A percentile compares a stretch with the other conserved stretches of the same genome.
Evolutionary conservation across 139 green algal genomes (phyloP).

Genomic region (Chlamydomonas sphaeroides): DNA sequence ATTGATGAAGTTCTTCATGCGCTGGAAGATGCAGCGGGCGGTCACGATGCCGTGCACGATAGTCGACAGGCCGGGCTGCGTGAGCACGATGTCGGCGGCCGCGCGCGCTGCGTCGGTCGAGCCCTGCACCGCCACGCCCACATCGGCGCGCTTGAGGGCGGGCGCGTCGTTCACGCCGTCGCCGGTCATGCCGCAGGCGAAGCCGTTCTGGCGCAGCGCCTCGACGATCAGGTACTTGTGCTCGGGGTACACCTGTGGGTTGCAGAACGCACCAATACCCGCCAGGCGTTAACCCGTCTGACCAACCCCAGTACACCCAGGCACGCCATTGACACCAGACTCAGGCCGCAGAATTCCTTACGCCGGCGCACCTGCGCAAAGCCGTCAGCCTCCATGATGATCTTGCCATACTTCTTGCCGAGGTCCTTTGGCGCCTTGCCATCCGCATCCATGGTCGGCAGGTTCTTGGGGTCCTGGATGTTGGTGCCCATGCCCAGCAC

Average conservation of each 20-base stretch:
- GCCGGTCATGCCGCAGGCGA: slow-evolving; percentile 87
- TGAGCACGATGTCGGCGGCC: slow-evolving; percentile 93
- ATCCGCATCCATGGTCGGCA: slow-evolving; percentile 70
- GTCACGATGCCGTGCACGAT: slow-evolving; percentile 84
- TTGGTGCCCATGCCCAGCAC: slow-evolving; percentile 84
- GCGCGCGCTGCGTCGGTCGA: slow-evolving; percentile 88
- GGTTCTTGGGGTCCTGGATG: slow-evolving; percentile 65
- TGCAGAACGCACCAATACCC: too few species aligned
- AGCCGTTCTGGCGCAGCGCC: slow-evolving; percentile 68
- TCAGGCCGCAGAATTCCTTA: too few species aligned
- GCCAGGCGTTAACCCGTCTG: too few species aligned
- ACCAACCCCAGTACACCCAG: too few species aligned
- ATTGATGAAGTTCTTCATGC: slow-evolving; percentile 89
- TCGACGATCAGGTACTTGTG: slow-evolving; percentile 89
- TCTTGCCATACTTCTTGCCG: slow-evolving; percentile 72
- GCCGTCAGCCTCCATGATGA: slow-evolving; percentile 83
- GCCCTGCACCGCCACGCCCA: slow-evolving; percentile 86
- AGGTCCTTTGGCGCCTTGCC: slow-evolving; percentile 80
- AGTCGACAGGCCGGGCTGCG: slow-evolving; percentile 77
- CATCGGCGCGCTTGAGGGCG: slow-evolving; percentile 85
- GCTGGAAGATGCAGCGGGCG: slow-evolving; percentile 82
- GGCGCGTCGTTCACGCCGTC: slow-evolving; percentile 94
- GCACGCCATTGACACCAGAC: too few species aligned
- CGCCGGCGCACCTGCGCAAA: slow-evolving; percentile 76
- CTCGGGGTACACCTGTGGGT: slow-evolving; percentile 69